Evolutionary conservation across 2,329 filamentous ascomycete genomes (phyloP).

Genomic region (Cryphonectria parasitica): DNA sequence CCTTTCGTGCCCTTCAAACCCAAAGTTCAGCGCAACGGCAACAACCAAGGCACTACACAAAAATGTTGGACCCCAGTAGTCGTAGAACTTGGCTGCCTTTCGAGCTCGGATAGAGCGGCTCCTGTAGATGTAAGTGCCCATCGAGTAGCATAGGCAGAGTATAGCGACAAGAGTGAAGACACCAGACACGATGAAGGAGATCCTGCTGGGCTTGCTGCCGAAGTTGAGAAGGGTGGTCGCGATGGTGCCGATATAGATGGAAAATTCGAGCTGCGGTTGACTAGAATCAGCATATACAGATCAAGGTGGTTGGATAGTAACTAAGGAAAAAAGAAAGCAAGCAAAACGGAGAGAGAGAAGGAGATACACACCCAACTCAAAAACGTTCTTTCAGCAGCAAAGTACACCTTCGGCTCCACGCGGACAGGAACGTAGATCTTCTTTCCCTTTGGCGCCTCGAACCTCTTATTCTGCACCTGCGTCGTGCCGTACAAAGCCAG

Average conservation of each 20-base stretch:
- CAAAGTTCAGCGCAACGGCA: slow-evolving; percentile 81
- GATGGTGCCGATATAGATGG: slow-evolving; percentile 89
- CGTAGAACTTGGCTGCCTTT: slow-evolving; percentile 87
- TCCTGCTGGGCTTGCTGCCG: slow-evolving; percentile 57
- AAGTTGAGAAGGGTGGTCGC: slow-evolving; percentile 86
- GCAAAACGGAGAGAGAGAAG: neutral
- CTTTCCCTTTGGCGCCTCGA: slow-evolving; percentile 80
- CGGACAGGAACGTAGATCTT: slow-evolving; percentile 95
- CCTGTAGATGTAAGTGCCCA: slow-evolving; percentile 85
- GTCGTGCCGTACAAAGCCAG: slow-evolving; percentile 57
- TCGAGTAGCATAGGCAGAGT: slow-evolving; percentile 77
- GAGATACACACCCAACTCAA: slow-evolving; percentile 77
- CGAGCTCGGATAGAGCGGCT: slow-evolving; percentile 83
- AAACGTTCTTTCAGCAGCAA: slow-evolving; percentile 94
- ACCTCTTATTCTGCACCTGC: slow-evolving; percentile 60
- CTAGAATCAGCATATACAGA: neutral
- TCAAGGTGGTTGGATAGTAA: neutral
- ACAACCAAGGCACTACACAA: slow-evolving; percentile 75
- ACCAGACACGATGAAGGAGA: slow-evolving; percentile 71
- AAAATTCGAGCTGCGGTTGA: slow-evolving; percentile 77
- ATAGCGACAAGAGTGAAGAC: slow-evolving; percentile 84
- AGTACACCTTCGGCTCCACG: slow-evolving; percentile 97
- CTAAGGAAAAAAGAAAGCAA: neutral
- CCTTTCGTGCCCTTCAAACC: slow-evolving; percentile 69
- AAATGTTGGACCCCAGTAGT: slow-evolving; percentile 80